Percentiles rank a stretch among this genome's conserved stretches.
Evolutionary conservation across 331 rosid species (phyloP).

Genomic region (Acacia pycnantha): DNA sequence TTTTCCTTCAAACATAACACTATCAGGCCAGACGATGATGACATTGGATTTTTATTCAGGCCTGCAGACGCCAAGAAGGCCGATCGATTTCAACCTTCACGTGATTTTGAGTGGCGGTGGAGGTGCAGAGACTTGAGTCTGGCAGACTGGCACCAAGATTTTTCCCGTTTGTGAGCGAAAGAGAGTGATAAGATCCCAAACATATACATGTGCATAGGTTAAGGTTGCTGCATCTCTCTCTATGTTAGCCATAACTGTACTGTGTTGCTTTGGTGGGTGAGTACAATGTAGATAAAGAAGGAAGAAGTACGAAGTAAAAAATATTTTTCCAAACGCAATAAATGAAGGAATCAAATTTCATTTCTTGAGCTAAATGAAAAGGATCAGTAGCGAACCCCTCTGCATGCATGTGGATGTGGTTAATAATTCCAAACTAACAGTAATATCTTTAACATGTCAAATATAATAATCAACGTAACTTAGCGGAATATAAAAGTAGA

Average conservation of each 20-base stretch:
- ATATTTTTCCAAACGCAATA: background rate
- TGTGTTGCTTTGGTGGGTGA: slow-evolving; percentile 29
- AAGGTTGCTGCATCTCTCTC: background rate
- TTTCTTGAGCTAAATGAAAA: background rate
- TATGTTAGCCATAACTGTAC: slow-evolving; percentile 36
- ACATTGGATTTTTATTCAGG: too few species aligned
- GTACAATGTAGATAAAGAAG: background rate
- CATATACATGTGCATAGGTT: slow-evolving; percentile 34
- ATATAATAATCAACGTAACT: slow-evolving; percentile 8
- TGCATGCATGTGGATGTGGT: slow-evolving; percentile 28
- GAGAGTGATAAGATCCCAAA: slow-evolving; percentile 43
- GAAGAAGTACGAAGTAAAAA: background rate
- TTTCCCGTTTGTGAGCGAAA: slow-evolving; percentile 43
- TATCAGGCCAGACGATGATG: too few species aligned
- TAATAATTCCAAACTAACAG: slow-evolving; percentile 6
- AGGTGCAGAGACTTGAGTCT: slow-evolving; percentile 79
- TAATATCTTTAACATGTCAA: slow-evolving; percentile 8
- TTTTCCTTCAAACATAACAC: too few species aligned
- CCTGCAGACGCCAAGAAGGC: too few species aligned
- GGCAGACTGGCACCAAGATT: slow-evolving; percentile 72
- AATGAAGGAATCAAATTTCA: background rate
- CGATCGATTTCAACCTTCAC: too few species aligned
- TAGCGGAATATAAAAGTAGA: slow-evolving; percentile 17
- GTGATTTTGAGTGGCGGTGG: slow-evolving; percentile 39
- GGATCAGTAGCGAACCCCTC: background rate